Percentiles rank a stretch among this genome's conserved stretches.
These are phyloP conservation scores for Cucumis melo DNA, from an alignment of 306 rosid species.

Conservation along the genomic window DNA sequence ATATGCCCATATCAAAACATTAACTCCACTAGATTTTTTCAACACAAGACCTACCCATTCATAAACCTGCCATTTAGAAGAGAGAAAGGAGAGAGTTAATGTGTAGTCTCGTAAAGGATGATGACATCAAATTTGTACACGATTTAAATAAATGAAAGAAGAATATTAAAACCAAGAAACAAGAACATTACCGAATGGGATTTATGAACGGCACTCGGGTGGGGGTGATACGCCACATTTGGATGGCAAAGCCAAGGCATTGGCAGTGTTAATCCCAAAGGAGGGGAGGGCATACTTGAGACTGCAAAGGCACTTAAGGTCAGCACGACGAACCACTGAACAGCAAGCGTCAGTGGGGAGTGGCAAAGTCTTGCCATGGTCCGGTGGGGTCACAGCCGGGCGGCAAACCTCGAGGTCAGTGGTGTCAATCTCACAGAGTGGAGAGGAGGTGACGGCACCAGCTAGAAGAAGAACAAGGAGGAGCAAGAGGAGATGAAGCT, in stretches of 20 bases:
- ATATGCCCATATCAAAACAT: not conserved
- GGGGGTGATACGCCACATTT: conserved; percentile 30
- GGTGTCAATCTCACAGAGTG: conserved; percentile 32
- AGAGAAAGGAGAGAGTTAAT: no score
- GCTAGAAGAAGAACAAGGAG: not conserved
- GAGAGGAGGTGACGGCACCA: conserved; percentile 10
- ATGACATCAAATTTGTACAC: no score
- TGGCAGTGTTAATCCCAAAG: conserved; percentile 30
- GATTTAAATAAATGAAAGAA: no score
- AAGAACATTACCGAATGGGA: not conserved
- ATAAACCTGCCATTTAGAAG: not conserved
- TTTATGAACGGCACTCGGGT: not conserved
- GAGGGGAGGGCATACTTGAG: conserved; percentile 32
- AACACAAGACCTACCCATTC: not conserved
- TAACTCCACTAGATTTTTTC: not conserved
- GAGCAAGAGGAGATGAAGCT: not conserved
- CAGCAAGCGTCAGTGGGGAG: conserved; percentile 38
- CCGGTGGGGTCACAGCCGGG: conserved; percentile 18
- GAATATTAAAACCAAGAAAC: not conserved
- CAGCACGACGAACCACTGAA: conserved; percentile 21
- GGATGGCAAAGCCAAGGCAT: conserved; percentile 47
- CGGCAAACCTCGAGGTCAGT: conserved; percentile 21
- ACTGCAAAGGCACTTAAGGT: conserved; percentile 40
- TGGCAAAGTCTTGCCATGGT: conserved; percentile 21
- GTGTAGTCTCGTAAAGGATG: no score